phyloP scores from a whole-genome alignment of 2,329 filamentous ascomycete species.

The Alternaria panax region DNA sequence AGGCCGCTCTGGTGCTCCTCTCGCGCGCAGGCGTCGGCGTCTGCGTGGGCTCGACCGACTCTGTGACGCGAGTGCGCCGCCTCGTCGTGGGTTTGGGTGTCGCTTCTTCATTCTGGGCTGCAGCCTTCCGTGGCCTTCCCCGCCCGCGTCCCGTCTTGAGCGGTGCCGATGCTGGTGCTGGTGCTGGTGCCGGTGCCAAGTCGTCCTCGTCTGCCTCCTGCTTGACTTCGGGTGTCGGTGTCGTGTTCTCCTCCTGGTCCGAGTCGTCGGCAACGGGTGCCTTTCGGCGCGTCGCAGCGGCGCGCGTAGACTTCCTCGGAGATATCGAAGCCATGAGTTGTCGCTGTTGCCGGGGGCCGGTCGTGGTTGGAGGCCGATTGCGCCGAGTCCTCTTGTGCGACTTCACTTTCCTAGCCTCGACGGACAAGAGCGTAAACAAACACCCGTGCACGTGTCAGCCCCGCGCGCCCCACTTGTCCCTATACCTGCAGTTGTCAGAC shows the following conservation, averaged over 20 bases:
- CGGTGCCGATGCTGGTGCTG: constrained; percentile 66
- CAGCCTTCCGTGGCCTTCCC: constrained; percentile 58
- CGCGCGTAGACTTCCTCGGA: constrained; percentile 64
- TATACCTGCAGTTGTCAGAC: not conserved
- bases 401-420: constrained; percentile 22
- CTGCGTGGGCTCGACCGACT: constrained; percentile 66
- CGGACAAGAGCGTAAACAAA: constrained; percentile 27
- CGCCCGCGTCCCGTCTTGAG: constrained; percentile 64
- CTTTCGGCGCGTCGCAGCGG: constrained; percentile 70
- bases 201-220: constrained; percentile 77
- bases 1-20: constrained; percentile 46
- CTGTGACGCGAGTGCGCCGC: constrained; percentile 55
- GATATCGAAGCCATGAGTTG: constrained; percentile 49
- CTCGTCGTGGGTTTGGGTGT: constrained; percentile 56
- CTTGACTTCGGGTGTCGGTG: constrained; percentile 60
- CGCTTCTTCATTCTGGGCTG: constrained; percentile 46
- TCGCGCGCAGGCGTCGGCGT: constrained; percentile 67
- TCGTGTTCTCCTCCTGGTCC: constrained; percentile 75
- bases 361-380: constrained; percentile 14
- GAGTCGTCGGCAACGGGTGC: constrained; percentile 74
- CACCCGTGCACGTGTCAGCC: constrained; percentile 30
- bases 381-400: constrained; percentile 11
- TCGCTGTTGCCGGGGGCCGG: constrained; percentile 27
- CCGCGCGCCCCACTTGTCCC: constrained; percentile 15
- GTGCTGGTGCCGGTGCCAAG: constrained; percentile 70